Evolutionary conservation across 805 yeast species (phyloP).

Genomic region (Starmerella bombicola): DNA sequence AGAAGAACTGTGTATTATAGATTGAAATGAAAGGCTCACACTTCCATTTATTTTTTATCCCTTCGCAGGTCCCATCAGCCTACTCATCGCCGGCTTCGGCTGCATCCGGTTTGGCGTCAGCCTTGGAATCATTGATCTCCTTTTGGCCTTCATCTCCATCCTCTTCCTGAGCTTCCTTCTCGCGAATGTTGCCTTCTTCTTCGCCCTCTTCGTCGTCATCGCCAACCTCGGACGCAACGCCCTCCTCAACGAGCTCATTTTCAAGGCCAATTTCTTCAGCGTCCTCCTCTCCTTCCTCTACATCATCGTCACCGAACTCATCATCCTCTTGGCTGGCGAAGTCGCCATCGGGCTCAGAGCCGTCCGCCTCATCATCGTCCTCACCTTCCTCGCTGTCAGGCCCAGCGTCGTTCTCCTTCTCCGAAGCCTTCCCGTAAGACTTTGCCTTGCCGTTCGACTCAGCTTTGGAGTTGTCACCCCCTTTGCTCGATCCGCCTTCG

Average conservation of each 20-base stretch:
- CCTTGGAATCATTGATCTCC: too few species aligned
- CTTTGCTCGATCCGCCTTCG: too few species aligned
- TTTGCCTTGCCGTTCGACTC: too few species aligned
- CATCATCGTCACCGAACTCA: too few species aligned
- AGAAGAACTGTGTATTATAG: too few species aligned
- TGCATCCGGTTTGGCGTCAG: background rate
- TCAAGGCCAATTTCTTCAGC: constrained; percentile 1
- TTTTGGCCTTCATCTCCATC: background rate
- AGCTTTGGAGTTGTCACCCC: too few species aligned
- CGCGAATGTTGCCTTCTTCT: background rate
- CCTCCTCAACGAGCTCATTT: background rate
- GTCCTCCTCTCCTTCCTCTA: background rate
- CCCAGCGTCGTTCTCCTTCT: constrained; percentile 4
- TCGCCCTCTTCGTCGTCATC: constrained; percentile 1
- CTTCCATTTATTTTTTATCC: too few species aligned
- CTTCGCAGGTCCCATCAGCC: too few species aligned
- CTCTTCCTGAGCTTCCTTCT: constrained; percentile 3
- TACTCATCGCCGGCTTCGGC: background rate
- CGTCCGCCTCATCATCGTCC: background rate
- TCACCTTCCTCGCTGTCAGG: too few species aligned
- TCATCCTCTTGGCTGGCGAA: background rate
- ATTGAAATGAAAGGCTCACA: too few species aligned
- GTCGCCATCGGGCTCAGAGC: background rate
- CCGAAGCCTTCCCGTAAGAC: too few species aligned
- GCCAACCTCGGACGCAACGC: background rate